Evolutionary conservation across 345 rosid genomes (phyloP), one percentile per base, ranked within the genome.

Genomic region (Erucastrum elatum): DNA sequence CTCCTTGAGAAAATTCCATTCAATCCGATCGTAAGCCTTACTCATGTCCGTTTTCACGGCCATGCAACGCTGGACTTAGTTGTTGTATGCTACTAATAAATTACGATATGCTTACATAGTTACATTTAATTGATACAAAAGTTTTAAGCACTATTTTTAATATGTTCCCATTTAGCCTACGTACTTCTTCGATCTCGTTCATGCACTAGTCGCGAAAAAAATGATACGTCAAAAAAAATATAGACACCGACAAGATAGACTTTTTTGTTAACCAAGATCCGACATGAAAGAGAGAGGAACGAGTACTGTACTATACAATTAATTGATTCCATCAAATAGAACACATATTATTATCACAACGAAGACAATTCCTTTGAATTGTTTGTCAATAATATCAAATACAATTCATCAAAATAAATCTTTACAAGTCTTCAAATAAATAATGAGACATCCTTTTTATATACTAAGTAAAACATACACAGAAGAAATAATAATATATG

Each of bases 141-240:
- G 21, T 21, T 21, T 21, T 21, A 21, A 21, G 21, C 0, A 21
- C 21, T 21, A 21, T 21, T 21, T 21, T 21, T 21, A 21, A 21
- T 21, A 21, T 21, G 21, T 21, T 21, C 21, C 21, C 1, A 21
- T 21, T 21, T 21, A 21, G 21, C 21, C 21, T 21, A 21, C 21
- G 21, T 21, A 21, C 21, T 21, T 21, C 21, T 21, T 21, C 21
- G 21, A 21, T 21, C 21, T 21, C 21, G 21, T 21, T 21, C 21
- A 21, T 1, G 21, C 21, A 21, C 21, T 21, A 21, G 21, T 13
- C 10, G 96, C 94, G n/a, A n/a, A n/a, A n/a, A n/a, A n/a, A n/a
- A n/a, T n/a, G n/a, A 39, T 12, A 25, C 17, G 7, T 25, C 7
- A 65, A 35, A 15, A 11, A 75, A 4, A 8, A 21, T 9, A 9